Evolutionary conservation across 495 filamentous ascomycete species (phyloP), one percentile per base, ranked within the genome.

Genomic region (Hamigera avellanea): DNA sequence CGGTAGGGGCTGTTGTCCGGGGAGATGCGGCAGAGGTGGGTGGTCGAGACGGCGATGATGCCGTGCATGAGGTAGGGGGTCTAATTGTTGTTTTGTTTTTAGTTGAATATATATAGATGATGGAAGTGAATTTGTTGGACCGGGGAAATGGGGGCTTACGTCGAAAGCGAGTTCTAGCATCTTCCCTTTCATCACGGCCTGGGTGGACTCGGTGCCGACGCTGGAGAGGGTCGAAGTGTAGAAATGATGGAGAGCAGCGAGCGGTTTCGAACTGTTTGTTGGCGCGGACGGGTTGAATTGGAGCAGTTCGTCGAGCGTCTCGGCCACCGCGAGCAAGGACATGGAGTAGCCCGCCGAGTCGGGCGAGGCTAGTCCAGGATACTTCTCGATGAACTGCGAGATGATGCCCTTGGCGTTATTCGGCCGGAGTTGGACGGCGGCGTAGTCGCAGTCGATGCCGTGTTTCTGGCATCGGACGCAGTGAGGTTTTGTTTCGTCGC

Each of bases 1-100:
- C 55, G 47, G 38, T 61, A 61, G 14, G 37, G 32, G 18, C 27
- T 47, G 15, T 53, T 51, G 18, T 50, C 46, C 3, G 46, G 49
- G 36, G 53, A 41, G 10, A 54, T 37, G 29, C 49, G 49, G 37
- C 60, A 54, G 32, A 69, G 52, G 36, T 69, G 63, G 17, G 56
- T 50, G 14, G 56, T 53, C 37, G 66, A 52, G 15, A 54, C 46
- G 2, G 53, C 63, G 35, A 69, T 52, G 14, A 67, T 49, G 26
- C 56, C 49, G 39, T 72, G 68, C 65, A 70, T 67, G 13, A 69
- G 45, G 39, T 57, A 64, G 2, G 68, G 64, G 13, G 62, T 50
- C 65, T 71, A 32, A 9, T 23, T 19, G 14, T 8, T 15, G 19
- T 16, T n/a, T n/a, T 30, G 13, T 28, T 31, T 12, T 15, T 2